A percentile compares a stretch with the other conserved stretches of the same genome.
phyloP scores from a whole-genome alignment of 371 early-diverging fungal genomes.

The Rhizopus microsporus region DNA sequence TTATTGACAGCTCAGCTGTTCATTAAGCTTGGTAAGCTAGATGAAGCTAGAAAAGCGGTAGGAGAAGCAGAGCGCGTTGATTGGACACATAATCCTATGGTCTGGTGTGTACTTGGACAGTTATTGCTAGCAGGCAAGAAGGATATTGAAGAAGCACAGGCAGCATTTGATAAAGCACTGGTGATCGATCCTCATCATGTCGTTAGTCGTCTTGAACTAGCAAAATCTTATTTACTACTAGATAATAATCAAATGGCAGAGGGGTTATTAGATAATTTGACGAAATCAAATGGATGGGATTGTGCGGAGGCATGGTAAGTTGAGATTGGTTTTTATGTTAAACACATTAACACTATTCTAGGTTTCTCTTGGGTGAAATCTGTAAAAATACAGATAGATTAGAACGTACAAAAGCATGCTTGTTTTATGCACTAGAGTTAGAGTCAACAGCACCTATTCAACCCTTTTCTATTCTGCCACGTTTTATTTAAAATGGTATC shows the following conservation, averaged over 20 bases:
- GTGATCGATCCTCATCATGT: conserved; percentile 52
- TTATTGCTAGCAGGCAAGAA: conserved; percentile 41
- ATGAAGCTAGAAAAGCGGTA: conserved; percentile 66
- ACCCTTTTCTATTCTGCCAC: conserved; percentile 57
- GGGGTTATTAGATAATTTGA: conserved; percentile 53
- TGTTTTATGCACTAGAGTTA: conserved; percentile 74
- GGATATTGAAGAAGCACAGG: conserved; percentile 47
- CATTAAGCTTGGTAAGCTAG: conserved; percentile 53
- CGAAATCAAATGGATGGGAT: conserved; percentile 64
- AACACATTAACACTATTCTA: conserved; percentile 7
- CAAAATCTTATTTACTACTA: conserved; percentile 43
- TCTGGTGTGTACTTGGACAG: conserved; percentile 65
- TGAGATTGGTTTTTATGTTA: not conserved
- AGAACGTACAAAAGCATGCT: conserved; percentile 66
- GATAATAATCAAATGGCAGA: conserved; percentile 56
- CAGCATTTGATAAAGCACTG: conserved; percentile 57
- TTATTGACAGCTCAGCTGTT: conserved; percentile 65
- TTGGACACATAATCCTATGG: conserved; percentile 50
- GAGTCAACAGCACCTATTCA: conserved; percentile 67
- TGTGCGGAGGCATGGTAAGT: conserved; percentile 66
- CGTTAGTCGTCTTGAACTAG: conserved; percentile 45
- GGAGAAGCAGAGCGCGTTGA: conserved; percentile 68
- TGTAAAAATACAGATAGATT: conserved; percentile 57
- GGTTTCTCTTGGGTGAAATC: conserved; percentile 61
- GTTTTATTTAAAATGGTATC: conserved; percentile 28